Conservation (phyloP, 805 yeast genomes). For the Candida nemodendra region DNA sequence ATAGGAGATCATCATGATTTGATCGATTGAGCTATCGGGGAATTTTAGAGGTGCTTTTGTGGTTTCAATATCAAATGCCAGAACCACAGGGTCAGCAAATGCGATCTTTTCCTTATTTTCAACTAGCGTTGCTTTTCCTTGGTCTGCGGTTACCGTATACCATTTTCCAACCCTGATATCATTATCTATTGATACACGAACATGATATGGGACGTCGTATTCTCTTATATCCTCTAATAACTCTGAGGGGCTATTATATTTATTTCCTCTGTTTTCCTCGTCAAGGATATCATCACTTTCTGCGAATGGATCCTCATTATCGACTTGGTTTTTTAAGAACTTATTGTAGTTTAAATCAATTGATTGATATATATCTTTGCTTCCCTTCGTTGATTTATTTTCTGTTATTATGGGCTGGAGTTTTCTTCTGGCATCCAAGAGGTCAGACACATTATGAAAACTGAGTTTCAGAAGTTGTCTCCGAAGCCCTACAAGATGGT, state of each 20-base stretch:
- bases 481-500: conserved; percentile 79
- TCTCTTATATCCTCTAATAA: conserved; percentile 81
- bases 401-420: conserved; percentile 68
- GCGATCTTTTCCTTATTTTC: conserved; percentile 77
- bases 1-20: conserved; percentile 97
- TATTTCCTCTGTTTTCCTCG: conserved; percentile 10
- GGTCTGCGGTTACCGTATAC: conserved; percentile 75
- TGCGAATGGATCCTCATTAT: conserved; percentile 30
- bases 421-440: conserved; percentile 69
- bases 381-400: conserved; percentile 60
- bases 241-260: conserved; percentile 53
- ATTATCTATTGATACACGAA: conserved; percentile 90
- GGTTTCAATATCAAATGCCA: conserved; percentile 97
- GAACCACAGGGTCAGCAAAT: conserved; percentile 94
- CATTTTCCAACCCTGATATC: conserved; percentile 91
- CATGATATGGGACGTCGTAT: conserved; percentile 96
- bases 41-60: conserved; percentile 94
- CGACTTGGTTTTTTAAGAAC: conserved; percentile 31
- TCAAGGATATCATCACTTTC: conserved; percentile 22
- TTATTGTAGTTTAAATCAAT: conserved; percentile 42
- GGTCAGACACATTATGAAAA: conserved; percentile 73
- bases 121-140: conserved; percentile 50
- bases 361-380: conserved; percentile 65
- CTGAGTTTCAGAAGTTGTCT: conserved; percentile 62
- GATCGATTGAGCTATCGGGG: conserved; percentile 89